These are phyloP conservation scores for Antrodiella citrinella DNA, from an alignment of 768 basidiomycete genomes.

Conservation along the genomic window DNA sequence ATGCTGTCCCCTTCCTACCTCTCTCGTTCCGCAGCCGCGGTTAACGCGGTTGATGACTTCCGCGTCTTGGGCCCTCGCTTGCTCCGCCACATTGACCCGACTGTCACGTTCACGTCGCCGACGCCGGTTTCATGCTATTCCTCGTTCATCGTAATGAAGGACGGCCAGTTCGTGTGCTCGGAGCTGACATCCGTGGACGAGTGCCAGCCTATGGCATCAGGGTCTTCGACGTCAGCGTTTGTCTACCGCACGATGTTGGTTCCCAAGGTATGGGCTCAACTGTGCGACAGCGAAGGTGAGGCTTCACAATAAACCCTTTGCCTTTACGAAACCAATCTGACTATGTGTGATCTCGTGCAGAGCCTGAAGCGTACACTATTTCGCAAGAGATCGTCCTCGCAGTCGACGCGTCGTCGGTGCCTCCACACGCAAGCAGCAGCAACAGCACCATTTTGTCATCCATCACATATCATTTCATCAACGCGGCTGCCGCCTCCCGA, in stretches of 20 bases:
- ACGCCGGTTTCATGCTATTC: constrained; percentile 42
- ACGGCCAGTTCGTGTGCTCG: constrained; percentile 40
- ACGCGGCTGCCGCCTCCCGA: not conserved
- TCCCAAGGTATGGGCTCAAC: constrained; percentile 56
- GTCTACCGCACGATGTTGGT: constrained; percentile 56
- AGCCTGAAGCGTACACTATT: not conserved
- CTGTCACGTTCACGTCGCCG: constrained; percentile 52
- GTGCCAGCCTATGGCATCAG: constrained; percentile 12
- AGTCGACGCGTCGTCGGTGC: not conserved
- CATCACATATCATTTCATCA: not conserved
- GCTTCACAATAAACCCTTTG: no score
- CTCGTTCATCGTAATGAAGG: constrained; percentile 44
- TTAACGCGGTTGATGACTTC: constrained; percentile 5
- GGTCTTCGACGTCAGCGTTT: constrained; percentile 14
- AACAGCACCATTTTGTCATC: not conserved
- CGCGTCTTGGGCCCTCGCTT: constrained; percentile 35
- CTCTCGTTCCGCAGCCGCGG: constrained; percentile 4
- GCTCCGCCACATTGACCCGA: constrained; percentile 55
- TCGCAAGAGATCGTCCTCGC: not conserved
- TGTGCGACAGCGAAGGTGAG: constrained; percentile 47
- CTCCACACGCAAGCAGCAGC: not conserved
- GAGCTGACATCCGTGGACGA: constrained; percentile 30
- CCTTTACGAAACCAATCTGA: no score
- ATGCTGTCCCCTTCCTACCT: constrained; percentile 2
- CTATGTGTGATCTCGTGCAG: no score